phyloP scores from a whole-genome alignment of 1,284 basidiomycete species.

The Pisolithus thermaeus region DNA sequence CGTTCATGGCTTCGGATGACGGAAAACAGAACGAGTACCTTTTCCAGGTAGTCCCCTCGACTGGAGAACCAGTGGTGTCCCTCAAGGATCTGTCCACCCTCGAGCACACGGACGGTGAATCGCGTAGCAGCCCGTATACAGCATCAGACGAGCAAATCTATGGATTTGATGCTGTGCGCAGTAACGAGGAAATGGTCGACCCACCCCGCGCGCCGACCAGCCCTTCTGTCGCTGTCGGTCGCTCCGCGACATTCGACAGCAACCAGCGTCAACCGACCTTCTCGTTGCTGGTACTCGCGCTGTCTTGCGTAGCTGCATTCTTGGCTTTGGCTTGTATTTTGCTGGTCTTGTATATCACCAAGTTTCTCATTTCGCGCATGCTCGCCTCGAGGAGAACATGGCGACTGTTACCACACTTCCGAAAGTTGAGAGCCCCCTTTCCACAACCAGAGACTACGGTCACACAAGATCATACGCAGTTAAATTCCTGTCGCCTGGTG shows the following conservation, averaged over 20 bases:
- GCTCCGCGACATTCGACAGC: not conserved
- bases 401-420: constrained; percentile 30
- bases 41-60: constrained; percentile 1
- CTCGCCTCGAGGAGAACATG: constrained; percentile 28
- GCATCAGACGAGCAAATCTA: not conserved
- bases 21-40: constrained; percentile 9
- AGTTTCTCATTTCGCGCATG: constrained; percentile 27
- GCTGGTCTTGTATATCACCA: constrained; percentile 30
- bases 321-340: constrained; percentile 32
- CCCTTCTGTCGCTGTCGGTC: not conserved
- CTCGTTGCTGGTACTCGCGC: constrained; percentile 28
- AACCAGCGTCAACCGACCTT: constrained; percentile 1
- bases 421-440: constrained; percentile 16
- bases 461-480: not conserved
- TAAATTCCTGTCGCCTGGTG: constrained; percentile 1
- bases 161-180: not conserved
- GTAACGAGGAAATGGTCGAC: not conserved
- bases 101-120: not conserved
- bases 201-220: not conserved
- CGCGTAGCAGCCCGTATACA: not conserved
- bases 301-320: constrained; percentile 34
- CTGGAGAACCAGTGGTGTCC: not conserved
- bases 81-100: not conserved
- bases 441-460: not conserved
- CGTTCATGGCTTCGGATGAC: constrained; percentile 3